Percentiles rank a stretch among this genome's conserved stretches.
Conservation (phyloP, 768 basidiomycete species). For the Megacollybia marginata region DNA sequence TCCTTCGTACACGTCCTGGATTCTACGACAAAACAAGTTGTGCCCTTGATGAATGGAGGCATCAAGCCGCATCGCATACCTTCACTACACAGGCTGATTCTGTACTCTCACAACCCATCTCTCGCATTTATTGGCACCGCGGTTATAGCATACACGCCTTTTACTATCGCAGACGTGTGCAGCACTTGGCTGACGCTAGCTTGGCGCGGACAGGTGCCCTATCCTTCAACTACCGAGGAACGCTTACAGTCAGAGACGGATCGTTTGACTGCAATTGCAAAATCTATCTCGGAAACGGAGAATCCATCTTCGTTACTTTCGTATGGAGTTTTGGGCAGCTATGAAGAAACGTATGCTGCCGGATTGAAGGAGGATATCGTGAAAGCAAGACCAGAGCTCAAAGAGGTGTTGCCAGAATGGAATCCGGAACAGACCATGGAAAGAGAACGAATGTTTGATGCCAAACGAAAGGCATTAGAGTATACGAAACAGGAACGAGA, state of each 20-base stretch:
- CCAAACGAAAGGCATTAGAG: constrained; percentile 26
- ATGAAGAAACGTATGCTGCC: constrained; percentile 29
- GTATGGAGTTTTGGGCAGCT: constrained; percentile 27
- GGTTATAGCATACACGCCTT: constrained; percentile 37
- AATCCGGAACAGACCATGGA: constrained; percentile 21
- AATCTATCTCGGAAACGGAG: constrained; percentile 4
- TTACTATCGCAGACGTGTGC: constrained; percentile 39
- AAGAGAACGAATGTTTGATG: constrained; percentile 28
- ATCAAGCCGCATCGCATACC: constrained; percentile 32
- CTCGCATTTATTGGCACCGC: constrained; percentile 38
- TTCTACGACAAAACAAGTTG: constrained; percentile 11
- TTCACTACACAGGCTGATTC: constrained; percentile 32
- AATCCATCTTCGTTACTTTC: constrained; percentile 22
- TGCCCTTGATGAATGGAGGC: constrained; percentile 26
- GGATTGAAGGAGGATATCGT: constrained; percentile 27
- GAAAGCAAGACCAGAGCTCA: constrained; percentile 19
- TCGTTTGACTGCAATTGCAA: constrained; percentile 20
- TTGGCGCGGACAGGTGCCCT: constrained; percentile 24
- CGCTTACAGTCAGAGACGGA: constrained; percentile 30
- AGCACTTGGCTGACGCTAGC: constrained; percentile 41
- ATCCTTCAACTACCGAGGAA: constrained; percentile 25
- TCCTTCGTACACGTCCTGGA: constrained; percentile 18
- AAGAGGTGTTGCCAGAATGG: constrained; percentile 26
- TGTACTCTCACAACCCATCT: constrained; percentile 39
- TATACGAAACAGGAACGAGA: constrained; percentile 14